phyloP scores from a whole-genome alignment of 371 early-diverging fungal species.

The Rhizopus sp. region DNA sequence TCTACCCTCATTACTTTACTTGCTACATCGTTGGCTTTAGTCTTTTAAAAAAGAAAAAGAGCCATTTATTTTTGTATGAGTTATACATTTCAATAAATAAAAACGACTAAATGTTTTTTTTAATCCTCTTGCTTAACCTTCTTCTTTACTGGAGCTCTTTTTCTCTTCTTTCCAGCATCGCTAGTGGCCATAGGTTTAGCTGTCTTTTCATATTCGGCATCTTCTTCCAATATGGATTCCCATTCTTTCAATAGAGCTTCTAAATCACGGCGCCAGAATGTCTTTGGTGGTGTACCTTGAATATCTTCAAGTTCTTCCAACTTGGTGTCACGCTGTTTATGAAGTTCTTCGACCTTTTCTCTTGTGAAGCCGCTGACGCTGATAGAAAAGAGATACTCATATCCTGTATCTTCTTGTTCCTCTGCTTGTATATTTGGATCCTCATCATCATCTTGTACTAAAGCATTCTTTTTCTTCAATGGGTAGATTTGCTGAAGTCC shows the following conservation, averaged over 20 bases:
- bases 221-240: conserved; percentile 54
- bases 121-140: conserved; percentile 2
- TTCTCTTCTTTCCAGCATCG: conserved; percentile 14
- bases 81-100: neutral
- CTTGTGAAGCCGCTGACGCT: conserved; percentile 91
- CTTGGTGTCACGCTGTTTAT: conserved; percentile 72
- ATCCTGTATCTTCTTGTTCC: conserved; percentile 55
- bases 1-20: neutral
- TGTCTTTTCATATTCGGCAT: conserved; percentile 24
- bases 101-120: neutral
- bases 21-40: neutral
- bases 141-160: conserved; percentile 16
- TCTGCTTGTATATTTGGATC: neutral
- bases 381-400: conserved; percentile 95
- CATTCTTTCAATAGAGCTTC: conserved; percentile 76
- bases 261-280: conserved; percentile 94
- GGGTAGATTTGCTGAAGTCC: conserved; percentile 69
- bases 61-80: neutral
- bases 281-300: conserved; percentile 67
- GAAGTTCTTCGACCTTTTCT: conserved; percentile 88
- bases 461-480: conserved; percentile 42
- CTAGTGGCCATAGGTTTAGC: conserved; percentile 31
- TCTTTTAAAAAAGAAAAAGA: neutral
- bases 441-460: conserved; percentile 53
- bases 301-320: conserved; percentile 73